These are phyloP conservation scores for Exidia glandulosa DNA, from an alignment of 768 basidiomycete species.

Conservation along the genomic window DNA sequence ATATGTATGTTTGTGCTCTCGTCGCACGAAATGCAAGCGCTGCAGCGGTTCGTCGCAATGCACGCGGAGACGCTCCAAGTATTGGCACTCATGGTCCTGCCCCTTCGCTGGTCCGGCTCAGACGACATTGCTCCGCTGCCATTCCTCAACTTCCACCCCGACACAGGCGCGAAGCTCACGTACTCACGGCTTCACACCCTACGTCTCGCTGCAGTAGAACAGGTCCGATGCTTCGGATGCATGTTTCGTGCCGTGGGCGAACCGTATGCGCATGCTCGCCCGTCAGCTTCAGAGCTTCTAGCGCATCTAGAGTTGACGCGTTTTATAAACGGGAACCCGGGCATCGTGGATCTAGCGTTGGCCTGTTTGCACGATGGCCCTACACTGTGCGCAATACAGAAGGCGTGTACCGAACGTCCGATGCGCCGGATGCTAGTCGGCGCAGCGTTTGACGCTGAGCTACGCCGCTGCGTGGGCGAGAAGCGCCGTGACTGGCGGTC, in stretches of 20 bases:
- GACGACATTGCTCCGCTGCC: not conserved
- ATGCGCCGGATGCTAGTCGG: not conserved
- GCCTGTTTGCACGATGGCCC: not conserved
- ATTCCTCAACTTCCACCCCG: not conserved
- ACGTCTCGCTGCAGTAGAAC: not conserved
- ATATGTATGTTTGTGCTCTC: not conserved
- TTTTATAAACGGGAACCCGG: not conserved
- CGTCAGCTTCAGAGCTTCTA: not conserved
- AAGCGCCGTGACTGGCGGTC: not conserved
- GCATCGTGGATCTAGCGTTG: not conserved
- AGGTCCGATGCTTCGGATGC: not conserved
- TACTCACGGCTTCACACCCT: not conserved
- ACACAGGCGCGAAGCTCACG: not conserved
- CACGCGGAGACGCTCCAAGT: not conserved
- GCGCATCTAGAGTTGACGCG: not conserved
- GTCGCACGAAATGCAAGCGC: not conserved
- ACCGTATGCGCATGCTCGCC: not conserved
- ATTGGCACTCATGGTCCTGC: not conserved
- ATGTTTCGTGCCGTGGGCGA: not conserved
- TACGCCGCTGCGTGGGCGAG: not conserved
- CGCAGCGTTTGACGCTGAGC: not conserved
- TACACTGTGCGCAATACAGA: not conserved
- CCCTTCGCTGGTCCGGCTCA: not conserved
- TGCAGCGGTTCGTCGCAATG: not conserved
- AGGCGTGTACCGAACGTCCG: not conserved